Evolutionary conservation across 768 basidiomycete species (phyloP).

Genomic region (Tylopilus vinaceipallidus): DNA sequence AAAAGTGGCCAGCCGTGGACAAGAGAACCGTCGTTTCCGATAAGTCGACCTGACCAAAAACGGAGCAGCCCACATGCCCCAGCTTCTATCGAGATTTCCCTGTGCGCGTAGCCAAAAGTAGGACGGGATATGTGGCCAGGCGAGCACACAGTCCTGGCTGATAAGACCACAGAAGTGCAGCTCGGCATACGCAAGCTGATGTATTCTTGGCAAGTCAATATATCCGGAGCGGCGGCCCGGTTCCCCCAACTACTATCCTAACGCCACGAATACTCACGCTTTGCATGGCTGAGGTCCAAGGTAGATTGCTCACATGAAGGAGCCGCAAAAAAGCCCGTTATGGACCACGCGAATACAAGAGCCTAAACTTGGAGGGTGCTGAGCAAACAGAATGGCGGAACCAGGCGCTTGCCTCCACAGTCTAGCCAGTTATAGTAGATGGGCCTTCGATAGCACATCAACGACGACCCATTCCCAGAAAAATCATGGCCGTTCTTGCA

Average conservation of each 20-base stretch:
- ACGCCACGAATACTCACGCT: no score
- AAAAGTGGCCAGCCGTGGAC: constrained; percentile 1
- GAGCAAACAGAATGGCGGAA: background rate
- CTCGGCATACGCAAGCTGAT: background rate
- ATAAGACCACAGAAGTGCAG: background rate
- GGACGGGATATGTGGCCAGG: background rate
- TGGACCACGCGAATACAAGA: background rate
- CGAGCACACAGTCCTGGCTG: background rate
- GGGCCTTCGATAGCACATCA: background rate
- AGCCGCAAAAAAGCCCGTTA: background rate
- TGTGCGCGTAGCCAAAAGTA: background rate
- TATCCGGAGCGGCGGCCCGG: background rate
- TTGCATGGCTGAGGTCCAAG: background rate
- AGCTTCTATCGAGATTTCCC: background rate
- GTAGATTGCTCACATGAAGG: background rate
- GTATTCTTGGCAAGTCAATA: background rate
- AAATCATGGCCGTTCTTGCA: background rate
- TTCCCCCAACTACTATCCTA: no score
- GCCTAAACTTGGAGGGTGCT: background rate
- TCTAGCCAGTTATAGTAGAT: no score
- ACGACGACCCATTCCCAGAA: background rate
- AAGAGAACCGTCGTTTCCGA: background rate
- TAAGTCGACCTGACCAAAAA: background rate
- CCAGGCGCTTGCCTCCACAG: no score
- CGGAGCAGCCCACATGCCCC: constrained; percentile 3